Percentiles rank a stretch among this genome's conserved stretches.
phyloP scores from a whole-genome alignment of 2,329 filamentous ascomycete genomes.

The Colletotrichum limetticola region DNA sequence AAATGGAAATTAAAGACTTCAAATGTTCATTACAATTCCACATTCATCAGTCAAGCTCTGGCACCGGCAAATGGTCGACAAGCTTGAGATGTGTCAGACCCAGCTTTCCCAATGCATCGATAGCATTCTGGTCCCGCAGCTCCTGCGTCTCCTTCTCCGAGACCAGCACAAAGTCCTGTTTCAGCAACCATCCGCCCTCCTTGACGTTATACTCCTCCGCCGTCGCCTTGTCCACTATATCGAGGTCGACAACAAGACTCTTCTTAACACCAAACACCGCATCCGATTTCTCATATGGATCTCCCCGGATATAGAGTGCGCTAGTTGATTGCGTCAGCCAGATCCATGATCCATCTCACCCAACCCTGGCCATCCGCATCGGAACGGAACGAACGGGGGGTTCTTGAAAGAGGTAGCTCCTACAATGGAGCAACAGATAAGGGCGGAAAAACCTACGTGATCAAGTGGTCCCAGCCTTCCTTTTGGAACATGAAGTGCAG shows the following conservation, averaged over 20 bases:
- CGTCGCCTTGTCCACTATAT: constrained; percentile 60
- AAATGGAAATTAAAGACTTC: not conserved
- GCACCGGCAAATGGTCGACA: constrained; percentile 80
- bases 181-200: constrained; percentile 71
- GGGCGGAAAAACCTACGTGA: constrained; percentile 71
- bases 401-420: not conserved
- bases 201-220: constrained; percentile 71
- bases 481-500: constrained; percentile 93
- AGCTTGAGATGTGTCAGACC: constrained; percentile 75
- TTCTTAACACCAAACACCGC: constrained; percentile 90
- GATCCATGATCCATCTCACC: not conserved
- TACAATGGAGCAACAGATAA: not conserved
- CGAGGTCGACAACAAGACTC: constrained; percentile 75
- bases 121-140: constrained; percentile 72
- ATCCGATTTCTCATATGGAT: constrained; percentile 85
- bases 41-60: constrained; percentile 62
- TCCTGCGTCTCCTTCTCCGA: constrained; percentile 74
- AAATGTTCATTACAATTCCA: not conserved
- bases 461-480: constrained; percentile 79
- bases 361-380: not conserved
- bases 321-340: constrained; percentile 50
- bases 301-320: constrained; percentile 80
- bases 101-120: constrained; percentile 73
- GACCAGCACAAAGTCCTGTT: constrained; percentile 82
- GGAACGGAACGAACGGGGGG: too few relatives aligned